phyloP scores from a whole-genome alignment of 345 rosid genomes.

The Hibiscus syriacus region DNA sequence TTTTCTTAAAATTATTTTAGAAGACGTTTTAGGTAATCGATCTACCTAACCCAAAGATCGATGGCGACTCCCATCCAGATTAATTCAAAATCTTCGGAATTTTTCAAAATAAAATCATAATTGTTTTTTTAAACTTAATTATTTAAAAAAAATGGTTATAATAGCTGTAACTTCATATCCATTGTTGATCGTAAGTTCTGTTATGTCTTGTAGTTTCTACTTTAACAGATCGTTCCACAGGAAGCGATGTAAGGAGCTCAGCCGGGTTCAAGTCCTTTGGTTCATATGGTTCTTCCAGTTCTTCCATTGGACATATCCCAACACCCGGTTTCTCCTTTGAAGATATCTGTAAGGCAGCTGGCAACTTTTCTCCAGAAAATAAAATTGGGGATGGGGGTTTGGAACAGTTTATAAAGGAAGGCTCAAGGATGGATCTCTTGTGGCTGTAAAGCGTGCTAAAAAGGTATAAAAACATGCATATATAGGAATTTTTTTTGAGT shows the following conservation, averaged over 20 bases:
- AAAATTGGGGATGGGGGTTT: slow-evolving; percentile 77
- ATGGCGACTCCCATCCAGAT: no score
- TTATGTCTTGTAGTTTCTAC: slow-evolving; percentile 36
- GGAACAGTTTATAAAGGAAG: slow-evolving; percentile 75
- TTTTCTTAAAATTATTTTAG: no score
- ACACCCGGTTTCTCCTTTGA: slow-evolving; percentile 39
- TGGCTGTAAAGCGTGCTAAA: slow-evolving; percentile 81
- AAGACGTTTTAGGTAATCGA: no score
- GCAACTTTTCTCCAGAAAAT: slow-evolving; percentile 50
- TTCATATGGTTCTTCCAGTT: slow-evolving; percentile 44
- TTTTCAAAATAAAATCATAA: no score
- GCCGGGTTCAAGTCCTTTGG: slow-evolving; percentile 32
- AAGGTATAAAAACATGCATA: slow-evolving; percentile 37
- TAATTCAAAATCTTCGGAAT: no score
- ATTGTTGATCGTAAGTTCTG: neutral
- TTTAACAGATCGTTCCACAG: slow-evolving; percentile 43
- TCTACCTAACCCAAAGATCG: no score
- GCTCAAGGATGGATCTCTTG: slow-evolving; percentile 70
- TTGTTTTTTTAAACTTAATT: no score
- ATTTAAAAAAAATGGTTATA: no score
- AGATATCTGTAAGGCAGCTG: slow-evolving; percentile 72
- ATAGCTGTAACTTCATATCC: neutral
- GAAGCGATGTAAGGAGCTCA: slow-evolving; percentile 33
- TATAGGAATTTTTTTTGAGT: no score
- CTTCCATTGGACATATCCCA: slow-evolving; percentile 30